Evolutionary conservation across 2,329 filamentous ascomycete genomes (phyloP).

Genomic region (Hymenoscyphus fructigenus): DNA sequence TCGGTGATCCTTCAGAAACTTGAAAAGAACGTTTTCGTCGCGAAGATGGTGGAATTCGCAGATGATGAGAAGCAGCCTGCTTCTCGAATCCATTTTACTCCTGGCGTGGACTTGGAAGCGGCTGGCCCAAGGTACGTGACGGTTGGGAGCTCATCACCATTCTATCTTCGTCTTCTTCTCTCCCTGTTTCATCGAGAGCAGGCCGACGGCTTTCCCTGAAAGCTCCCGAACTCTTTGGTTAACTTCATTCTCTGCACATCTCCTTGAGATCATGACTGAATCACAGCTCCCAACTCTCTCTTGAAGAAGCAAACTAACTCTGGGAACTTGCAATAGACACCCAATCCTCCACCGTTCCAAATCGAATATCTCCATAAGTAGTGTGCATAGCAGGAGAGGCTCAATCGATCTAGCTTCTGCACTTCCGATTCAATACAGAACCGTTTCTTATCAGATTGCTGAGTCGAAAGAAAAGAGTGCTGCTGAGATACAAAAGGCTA

Average conservation of each 20-base stretch:
- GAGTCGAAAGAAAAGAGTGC: conserved; percentile 50
- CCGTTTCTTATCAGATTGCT: conserved; percentile 56
- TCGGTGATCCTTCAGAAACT: not conserved
- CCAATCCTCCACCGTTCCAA: conserved; percentile 27
- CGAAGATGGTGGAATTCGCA: conserved; percentile 28
- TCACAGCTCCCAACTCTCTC: too few relatives aligned
- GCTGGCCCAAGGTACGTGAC: conserved; percentile 14
- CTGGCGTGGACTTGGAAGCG: conserved; percentile 26
- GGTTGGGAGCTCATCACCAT: not conserved
- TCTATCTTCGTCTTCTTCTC: not conserved
- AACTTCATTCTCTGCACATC: too few relatives aligned
- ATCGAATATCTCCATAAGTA: conserved; percentile 33
- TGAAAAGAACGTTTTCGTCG: not conserved
- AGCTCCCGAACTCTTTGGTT: too few relatives aligned
- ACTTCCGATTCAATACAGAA: conserved; percentile 56
- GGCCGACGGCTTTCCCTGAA: too few relatives aligned
- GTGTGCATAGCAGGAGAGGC: conserved; percentile 31
- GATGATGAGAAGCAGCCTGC: conserved; percentile 22
- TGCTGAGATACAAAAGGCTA: conserved; percentile 42
- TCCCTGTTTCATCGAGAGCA: too few relatives aligned
- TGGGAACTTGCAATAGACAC: not conserved
- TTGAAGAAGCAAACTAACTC: not conserved
- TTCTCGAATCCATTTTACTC: conserved; percentile 30
- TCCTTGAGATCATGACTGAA: too few relatives aligned
- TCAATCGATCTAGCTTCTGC: conserved; percentile 43